These are phyloP conservation scores for Entomortierella lignicola DNA, from an alignment of 192 early-diverging fungal genomes.

Conservation along the genomic window DNA sequence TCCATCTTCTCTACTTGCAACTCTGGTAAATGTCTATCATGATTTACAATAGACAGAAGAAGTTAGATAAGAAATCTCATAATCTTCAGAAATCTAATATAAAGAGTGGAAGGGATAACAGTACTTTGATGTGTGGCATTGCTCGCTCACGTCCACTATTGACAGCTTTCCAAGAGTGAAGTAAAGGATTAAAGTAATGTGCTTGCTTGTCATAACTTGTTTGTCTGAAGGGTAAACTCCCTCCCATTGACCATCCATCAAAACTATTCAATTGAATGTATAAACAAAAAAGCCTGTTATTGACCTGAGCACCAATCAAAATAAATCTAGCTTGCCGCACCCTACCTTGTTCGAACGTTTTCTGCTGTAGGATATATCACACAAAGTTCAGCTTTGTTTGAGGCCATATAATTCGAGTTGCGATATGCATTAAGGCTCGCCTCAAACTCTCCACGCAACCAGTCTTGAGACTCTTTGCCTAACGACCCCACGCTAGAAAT, in stretches of 20 bases:
- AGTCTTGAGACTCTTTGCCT: slow-evolving; percentile 62
- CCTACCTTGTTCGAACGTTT: slow-evolving; percentile 62
- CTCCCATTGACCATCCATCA: slow-evolving; percentile 69
- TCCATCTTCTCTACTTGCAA: slow-evolving; percentile 42
- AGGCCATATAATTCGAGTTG: slow-evolving; percentile 25
- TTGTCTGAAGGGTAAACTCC: slow-evolving; percentile 45
- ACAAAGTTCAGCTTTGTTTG: slow-evolving; percentile 36
- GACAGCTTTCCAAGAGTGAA: slow-evolving; percentile 64
- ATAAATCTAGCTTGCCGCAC: no score
- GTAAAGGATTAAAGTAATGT: slow-evolving; percentile 59
- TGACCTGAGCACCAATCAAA: no score
- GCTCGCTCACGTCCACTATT: slow-evolving; percentile 62
- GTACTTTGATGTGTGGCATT: slow-evolving; percentile 77
- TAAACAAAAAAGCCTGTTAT: no score
- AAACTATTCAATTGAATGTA: no score
- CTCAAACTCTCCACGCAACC: slow-evolving; percentile 68
- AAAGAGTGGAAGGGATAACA: no score
- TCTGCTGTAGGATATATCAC: slow-evolving; percentile 72
- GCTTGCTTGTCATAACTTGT: slow-evolving; percentile 66
- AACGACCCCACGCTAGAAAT: slow-evolving; percentile 73
- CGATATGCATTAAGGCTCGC: slow-evolving; percentile 46
- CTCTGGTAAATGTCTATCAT: slow-evolving; percentile 56
- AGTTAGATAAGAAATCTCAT: no score
- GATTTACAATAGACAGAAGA: no score
- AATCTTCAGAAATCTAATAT: no score